Evolutionary conservation across 345 rosid species (phyloP).

Genomic region (Luvunga scandens): DNA sequence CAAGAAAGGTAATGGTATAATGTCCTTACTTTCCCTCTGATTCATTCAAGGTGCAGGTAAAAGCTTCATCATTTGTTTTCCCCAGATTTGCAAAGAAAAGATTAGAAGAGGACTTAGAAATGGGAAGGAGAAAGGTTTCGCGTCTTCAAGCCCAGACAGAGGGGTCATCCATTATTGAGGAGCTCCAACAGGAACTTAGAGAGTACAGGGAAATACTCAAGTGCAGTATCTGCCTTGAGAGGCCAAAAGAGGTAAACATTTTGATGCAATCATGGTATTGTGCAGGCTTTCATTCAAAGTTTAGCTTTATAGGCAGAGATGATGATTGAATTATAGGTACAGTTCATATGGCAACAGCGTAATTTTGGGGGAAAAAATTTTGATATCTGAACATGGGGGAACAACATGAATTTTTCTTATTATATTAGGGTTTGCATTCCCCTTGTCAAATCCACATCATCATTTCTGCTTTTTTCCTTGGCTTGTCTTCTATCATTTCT

Average conservation of each 20-base stretch:
- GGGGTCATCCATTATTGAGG: slow-evolving; percentile 67
- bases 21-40: neutral
- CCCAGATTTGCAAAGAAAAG: slow-evolving; percentile 77
- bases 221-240: slow-evolving; percentile 82
- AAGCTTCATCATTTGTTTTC: slow-evolving; percentile 6
- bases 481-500: neutral
- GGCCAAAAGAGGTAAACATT: slow-evolving; percentile 77
- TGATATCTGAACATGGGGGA: neutral
- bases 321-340: neutral
- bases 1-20: slow-evolving; percentile 59
- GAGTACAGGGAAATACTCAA: slow-evolving; percentile 91
- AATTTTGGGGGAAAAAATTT: neutral
- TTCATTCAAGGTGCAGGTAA: slow-evolving; percentile 5
- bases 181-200: slow-evolving; percentile 71
- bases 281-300: neutral
- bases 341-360: neutral
- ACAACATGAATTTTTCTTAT: neutral
- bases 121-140: slow-evolving; percentile 57
- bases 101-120: slow-evolving; percentile 73
- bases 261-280: neutral
- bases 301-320: neutral
- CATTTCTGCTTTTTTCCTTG: neutral
- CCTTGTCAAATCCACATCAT: neutral
- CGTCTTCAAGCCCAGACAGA: slow-evolving; percentile 56
- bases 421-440: neutral